Conservation (phyloP, 1,284 basidiomycete genomes). For the Schizophyllum amplum region DNA sequence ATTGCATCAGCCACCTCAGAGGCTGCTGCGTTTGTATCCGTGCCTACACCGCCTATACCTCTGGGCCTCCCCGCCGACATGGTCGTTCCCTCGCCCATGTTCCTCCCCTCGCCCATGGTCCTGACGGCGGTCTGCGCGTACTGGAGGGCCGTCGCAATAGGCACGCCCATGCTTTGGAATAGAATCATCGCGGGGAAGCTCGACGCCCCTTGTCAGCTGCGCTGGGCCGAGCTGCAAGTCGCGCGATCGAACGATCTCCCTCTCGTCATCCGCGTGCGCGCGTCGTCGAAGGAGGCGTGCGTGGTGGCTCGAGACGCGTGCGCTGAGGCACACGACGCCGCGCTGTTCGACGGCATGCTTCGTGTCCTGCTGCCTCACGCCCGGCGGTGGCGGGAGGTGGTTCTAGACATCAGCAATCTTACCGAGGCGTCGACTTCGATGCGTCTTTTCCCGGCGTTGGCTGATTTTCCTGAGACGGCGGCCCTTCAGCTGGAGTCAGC, state of each 20-base stretch:
- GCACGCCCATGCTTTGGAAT: conserved; percentile 35
- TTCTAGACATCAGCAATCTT: neutral
- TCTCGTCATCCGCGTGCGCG: neutral
- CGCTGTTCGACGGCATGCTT: too few species aligned
- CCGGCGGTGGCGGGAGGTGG: neutral
- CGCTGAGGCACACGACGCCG: too few species aligned
- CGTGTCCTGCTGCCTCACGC: neutral
- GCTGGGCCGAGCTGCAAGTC: neutral
- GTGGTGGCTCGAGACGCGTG: too few species aligned
- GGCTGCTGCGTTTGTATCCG: too few species aligned
- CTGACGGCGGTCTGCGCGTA: conserved; percentile 38
- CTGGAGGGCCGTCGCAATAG: conserved; percentile 36
- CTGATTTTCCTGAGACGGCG: too few species aligned
- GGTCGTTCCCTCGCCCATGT: too few species aligned
- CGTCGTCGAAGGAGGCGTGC: neutral
- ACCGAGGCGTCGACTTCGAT: neutral
- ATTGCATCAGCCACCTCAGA: too few species aligned
- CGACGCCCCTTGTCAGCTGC: neutral
- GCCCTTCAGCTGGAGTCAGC: too few species aligned
- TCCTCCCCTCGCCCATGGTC: conserved; percentile 20
- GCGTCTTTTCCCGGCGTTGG: neutral
- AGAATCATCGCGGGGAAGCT: conserved; percentile 21
- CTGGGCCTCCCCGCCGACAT: too few species aligned
- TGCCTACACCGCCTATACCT: too few species aligned
- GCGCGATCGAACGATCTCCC: neutral